Evolutionary conservation across 2,329 filamentous ascomycete genomes (phyloP), one percentile per base, ranked within the genome.

Genomic region (Diaporthe ilicicola): DNA sequence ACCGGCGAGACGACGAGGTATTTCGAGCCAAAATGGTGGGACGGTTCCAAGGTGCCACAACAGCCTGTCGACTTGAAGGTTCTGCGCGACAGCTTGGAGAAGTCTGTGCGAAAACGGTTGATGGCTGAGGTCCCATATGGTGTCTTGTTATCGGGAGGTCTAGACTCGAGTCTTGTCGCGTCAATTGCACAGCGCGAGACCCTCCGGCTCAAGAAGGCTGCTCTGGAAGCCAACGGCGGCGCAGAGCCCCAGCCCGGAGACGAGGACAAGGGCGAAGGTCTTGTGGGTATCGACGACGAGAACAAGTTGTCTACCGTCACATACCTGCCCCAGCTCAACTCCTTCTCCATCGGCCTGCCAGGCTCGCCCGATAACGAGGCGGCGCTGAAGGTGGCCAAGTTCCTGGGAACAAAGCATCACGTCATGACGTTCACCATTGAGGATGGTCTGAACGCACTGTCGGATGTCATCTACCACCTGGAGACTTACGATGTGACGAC

Each of bases 41-140:
- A 99, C 78, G 90, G 92, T 53, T 84, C 87, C 78, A 92, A 89
- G 78, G 89, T 97, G 48, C 96, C 96, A 19, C 87, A 91, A 67
- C 92, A 88, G 22, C 94, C 95, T 0, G 85, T 97, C 72, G 93
- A 98, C 84, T 91, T 94, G 81, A 97, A 93, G 86, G 81, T 90
- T 67, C 88, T 99, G 76, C 90, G 96, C 75, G 89, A 92, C 79
- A 91, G 92, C 1, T 87, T 99, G 72, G 96, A 98, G 87, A 93
- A 91, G 82, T 91, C 96, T 13, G 96, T 99, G 70, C 91, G 95
- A 79, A 99, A 99, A 86, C 92, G 96, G 75, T 88, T 99, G 81
- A 99, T 99, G 96, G 96, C 96, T 27, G 96, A 99, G 84, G 96
- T 99, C 44, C 96, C 96, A 19, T 99, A 98, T 81, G 96, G 96